Percentiles rank a stretch among this genome's conserved stretches.
These are phyloP conservation scores for Xylaria sp. DNA, from an alignment of 2,329 filamentous ascomycete species.

Conservation along the genomic window DNA sequence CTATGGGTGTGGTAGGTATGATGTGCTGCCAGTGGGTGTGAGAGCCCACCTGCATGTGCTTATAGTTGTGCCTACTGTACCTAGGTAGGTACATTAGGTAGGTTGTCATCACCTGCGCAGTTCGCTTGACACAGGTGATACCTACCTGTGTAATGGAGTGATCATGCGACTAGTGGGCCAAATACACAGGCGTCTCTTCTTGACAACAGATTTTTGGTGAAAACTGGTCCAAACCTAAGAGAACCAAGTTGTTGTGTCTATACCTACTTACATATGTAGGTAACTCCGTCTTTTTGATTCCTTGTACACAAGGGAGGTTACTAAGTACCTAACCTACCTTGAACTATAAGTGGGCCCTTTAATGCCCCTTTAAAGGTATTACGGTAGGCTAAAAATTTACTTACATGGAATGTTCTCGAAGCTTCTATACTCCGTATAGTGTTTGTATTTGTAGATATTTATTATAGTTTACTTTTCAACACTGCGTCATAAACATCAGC, in stretches of 20 bases:
- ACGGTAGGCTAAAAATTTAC: not conserved
- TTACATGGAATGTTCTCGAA: conserved; percentile 37
- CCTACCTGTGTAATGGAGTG: not conserved
- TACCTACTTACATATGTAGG: too few species aligned
- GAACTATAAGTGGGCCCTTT: not conserved
- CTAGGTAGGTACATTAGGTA: too few species aligned
- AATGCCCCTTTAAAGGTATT: too few species aligned
- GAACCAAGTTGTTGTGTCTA: conserved; percentile 1
- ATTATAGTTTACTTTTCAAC: not conserved
- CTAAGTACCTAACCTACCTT: not conserved
- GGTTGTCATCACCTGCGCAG: conserved; percentile 4
- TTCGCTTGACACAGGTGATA: conserved; percentile 3
- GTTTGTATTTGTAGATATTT: not conserved
- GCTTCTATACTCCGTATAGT: conserved; percentile 28
- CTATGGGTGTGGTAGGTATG: too few species aligned
- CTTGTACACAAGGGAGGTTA: not conserved
- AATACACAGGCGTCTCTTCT: not conserved
- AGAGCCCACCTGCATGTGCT: too few species aligned
- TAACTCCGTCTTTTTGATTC: not conserved
- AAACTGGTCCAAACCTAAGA: not conserved
- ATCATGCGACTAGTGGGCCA: conserved; percentile 4
- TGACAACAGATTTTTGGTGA: not conserved
- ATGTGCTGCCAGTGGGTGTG: too few species aligned
- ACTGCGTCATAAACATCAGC: not conserved
- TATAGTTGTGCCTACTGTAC: too few species aligned